These are phyloP conservation scores for Scutellaria galericulata DNA, from an alignment of 257 asterid species.

Conservation along the genomic window DNA sequence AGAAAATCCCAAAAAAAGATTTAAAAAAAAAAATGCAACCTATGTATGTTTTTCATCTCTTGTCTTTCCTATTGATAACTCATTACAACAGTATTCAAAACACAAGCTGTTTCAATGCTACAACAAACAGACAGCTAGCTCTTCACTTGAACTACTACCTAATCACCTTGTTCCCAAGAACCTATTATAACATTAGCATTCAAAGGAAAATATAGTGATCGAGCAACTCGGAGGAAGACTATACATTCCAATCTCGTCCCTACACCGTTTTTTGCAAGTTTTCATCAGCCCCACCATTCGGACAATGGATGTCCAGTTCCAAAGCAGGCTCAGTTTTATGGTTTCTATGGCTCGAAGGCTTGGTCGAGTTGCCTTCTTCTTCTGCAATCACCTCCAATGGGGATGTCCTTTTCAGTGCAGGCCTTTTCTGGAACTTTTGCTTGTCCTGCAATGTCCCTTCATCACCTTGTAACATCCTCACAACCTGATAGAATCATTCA, in stretches of 20 bases:
- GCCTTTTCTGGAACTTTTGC: conserved; percentile 74
- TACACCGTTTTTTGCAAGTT: conserved; percentile 15
- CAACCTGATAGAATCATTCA: conserved; percentile 44
- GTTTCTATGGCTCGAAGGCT: conserved; percentile 36
- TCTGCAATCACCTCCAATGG: conserved; percentile 51
- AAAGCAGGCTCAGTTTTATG: conserved; percentile 31
- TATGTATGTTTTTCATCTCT: conserved; percentile 27
- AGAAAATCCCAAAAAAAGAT: too few relatives aligned
- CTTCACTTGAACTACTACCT: conserved; percentile 3
- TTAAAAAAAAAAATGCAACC: conserved; percentile 22
- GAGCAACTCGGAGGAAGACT: conserved; percentile 31
- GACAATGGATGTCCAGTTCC: conserved; percentile 27
- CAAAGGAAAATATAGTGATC: background rate
- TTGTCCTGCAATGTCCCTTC: conserved; percentile 61
- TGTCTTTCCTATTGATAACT: conserved; percentile 31
- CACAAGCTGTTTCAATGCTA: conserved; percentile 24
- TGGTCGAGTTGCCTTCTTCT: conserved; percentile 46
- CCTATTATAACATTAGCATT: background rate
- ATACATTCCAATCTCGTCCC: conserved; percentile 37
- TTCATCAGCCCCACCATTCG: background rate
- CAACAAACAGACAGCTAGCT: conserved; percentile 7
- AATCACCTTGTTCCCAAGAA: conserved; percentile 25
- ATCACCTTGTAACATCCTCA: conserved; percentile 74
- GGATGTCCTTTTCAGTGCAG: conserved; percentile 61
- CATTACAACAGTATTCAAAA: conserved; percentile 34